phyloP scores from a whole-genome alignment of 176 grass and related monocot species.

The Cenchrus purpureus region DNA sequence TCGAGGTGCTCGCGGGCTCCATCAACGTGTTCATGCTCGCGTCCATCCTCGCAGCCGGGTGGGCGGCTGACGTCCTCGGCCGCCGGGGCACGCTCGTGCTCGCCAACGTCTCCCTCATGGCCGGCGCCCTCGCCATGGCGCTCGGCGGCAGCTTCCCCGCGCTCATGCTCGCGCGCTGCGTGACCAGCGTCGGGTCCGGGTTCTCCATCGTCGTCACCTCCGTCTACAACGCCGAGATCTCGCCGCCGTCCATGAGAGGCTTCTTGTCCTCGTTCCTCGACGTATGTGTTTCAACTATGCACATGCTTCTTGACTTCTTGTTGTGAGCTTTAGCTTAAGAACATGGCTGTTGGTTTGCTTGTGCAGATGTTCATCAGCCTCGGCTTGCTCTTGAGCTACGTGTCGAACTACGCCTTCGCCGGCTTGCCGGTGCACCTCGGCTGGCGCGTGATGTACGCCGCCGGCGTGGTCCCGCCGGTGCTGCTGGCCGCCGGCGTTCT shows the following conservation, averaged over 20 bases:
- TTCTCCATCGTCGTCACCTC: slow-evolving; percentile 29
- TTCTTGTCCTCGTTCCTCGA: too few species aligned
- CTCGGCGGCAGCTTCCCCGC: slow-evolving; percentile 38
- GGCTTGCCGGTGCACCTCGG: slow-evolving; percentile 44
- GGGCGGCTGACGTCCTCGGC: slow-evolving; percentile 38
- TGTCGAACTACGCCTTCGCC: slow-evolving; percentile 43
- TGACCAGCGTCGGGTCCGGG: slow-evolving; percentile 49
- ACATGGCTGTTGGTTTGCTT: too few species aligned
- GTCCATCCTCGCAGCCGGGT: slow-evolving; percentile 46
- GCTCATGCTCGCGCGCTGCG: slow-evolving; percentile 43
- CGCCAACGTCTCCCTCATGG: slow-evolving; percentile 45
- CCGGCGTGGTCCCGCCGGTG: slow-evolving; percentile 17
- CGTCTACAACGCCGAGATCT: slow-evolving; percentile 57
- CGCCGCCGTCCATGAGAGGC: neutral
- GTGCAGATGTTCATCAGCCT: neutral
- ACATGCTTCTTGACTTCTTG: too few species aligned
- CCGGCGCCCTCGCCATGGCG: slow-evolving; percentile 45
- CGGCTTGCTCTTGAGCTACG: neutral
- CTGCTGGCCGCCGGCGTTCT: slow-evolving; percentile 42
- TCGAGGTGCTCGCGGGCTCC: slow-evolving; percentile 49
- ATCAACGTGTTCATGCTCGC: slow-evolving; percentile 47
- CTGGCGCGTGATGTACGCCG: slow-evolving; percentile 57
- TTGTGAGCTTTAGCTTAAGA: too few species aligned
- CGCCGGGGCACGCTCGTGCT: slow-evolving; percentile 47
- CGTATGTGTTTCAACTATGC: too few species aligned